Conservation (phyloP, 345 rosid species). For the Camelina sativa region DNA sequence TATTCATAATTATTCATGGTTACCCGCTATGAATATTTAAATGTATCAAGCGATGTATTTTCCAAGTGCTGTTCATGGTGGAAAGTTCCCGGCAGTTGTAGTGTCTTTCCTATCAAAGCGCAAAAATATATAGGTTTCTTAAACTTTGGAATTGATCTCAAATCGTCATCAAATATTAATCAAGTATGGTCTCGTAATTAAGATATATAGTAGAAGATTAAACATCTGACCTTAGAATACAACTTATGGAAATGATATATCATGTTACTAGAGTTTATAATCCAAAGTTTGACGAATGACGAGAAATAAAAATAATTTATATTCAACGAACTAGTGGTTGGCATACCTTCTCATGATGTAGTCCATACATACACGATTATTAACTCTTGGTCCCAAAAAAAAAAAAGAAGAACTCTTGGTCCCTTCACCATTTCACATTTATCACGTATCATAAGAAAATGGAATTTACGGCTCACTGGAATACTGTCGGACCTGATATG, state of each 20-base stretch:
- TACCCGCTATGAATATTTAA: neutral
- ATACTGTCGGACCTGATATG: too few species aligned
- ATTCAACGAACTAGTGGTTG: neutral
- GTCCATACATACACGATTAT: neutral
- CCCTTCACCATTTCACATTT: neutral
- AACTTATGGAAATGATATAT: neutral
- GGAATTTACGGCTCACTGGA: too few species aligned
- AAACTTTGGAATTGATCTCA: neutral
- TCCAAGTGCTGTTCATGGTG: neutral
- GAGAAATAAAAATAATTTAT: neutral
- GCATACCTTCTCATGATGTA: neutral
- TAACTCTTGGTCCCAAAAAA: neutral
- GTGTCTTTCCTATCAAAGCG: neutral
- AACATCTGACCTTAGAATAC: neutral
- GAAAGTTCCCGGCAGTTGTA: neutral
- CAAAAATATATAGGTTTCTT: neutral
- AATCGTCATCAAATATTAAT: neutral
- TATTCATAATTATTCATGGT: neutral
- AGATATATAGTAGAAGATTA: neutral
- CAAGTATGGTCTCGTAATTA: neutral
- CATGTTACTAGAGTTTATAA: too few species aligned
- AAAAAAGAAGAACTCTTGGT: neutral
- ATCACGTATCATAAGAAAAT: conserved; percentile 1
- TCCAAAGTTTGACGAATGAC: too few species aligned
- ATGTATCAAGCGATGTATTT: neutral